Percentiles rank a stretch among this genome's conserved stretches.
Evolutionary conservation across 768 basidiomycete species (phyloP).

Genomic region (Tulasnella sp.): DNA sequence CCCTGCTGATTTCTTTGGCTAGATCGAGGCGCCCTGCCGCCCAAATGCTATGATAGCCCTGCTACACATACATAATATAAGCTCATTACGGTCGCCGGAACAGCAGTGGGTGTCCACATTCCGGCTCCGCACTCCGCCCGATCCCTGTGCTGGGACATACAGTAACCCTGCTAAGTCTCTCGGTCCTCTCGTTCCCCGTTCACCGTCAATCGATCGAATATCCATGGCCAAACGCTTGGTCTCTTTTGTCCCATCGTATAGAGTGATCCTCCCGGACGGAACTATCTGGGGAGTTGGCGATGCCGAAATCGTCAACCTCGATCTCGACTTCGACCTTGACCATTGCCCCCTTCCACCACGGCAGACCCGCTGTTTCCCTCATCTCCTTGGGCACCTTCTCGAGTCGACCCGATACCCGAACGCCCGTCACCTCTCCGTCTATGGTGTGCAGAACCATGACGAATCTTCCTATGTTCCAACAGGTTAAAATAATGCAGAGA

Average conservation of each 20-base stretch:
- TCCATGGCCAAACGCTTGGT: too few relatives aligned
- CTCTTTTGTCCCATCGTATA: neutral
- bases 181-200: too few relatives aligned
- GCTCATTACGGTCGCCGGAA: too few relatives aligned
- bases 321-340: neutral
- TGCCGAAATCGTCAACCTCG: neutral
- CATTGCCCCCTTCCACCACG: neutral
- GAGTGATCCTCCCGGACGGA: neutral
- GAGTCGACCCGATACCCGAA: neutral
- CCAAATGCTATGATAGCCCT: too few relatives aligned
- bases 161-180: too few relatives aligned
- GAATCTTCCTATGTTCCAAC: neutral
- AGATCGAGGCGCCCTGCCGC: too few relatives aligned
- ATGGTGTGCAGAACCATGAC: neutral
- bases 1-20: too few relatives aligned
- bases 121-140: too few relatives aligned
- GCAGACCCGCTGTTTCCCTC: neutral
- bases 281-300: neutral
- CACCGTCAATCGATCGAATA: too few relatives aligned
- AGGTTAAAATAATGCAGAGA: neutral
- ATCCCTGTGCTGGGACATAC: too few relatives aligned
- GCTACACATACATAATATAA: too few relatives aligned
- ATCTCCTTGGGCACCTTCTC: neutral
- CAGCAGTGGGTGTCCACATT: too few relatives aligned
- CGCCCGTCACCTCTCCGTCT: neutral